Evolutionary conservation across 2,329 filamentous ascomycete genomes (phyloP).

Genomic region (Raffaelea albimanens): DNA sequence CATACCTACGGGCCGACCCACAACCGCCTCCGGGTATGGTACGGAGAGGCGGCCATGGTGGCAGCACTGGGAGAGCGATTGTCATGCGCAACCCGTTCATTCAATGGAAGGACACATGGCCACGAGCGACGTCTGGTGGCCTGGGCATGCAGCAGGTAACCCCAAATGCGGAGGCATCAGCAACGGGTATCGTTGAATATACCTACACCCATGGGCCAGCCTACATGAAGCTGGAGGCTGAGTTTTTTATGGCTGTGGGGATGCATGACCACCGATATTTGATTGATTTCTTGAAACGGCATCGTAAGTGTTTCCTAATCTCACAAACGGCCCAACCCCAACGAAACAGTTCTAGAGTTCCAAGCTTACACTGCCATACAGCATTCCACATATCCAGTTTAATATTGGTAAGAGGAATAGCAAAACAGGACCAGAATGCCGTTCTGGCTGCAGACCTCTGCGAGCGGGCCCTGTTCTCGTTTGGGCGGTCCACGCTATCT

Average conservation of each 20-base stretch:
- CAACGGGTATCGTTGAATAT: conserved; percentile 56
- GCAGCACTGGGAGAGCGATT: neutral
- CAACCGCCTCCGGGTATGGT: conserved; percentile 5
- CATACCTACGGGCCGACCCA: conserved; percentile 29
- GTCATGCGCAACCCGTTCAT: conserved; percentile 73
- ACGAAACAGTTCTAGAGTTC: too few species aligned
- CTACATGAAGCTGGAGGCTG: conserved; percentile 66
- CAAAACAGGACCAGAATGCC: conserved; percentile 80
- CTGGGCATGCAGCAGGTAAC: conserved; percentile 55
- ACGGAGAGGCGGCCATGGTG: conserved; percentile 1
- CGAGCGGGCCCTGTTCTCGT: conserved; percentile 84
- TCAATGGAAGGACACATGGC: conserved; percentile 82
- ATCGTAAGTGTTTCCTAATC: conserved; percentile 36
- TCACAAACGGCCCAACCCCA: too few species aligned
- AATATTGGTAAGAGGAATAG: conserved; percentile 87
- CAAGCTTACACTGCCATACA: conserved; percentile 15
- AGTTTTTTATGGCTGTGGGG: conserved; percentile 74
- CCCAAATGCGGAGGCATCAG: conserved; percentile 3
- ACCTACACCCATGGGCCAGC: conserved; percentile 62
- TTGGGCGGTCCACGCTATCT: conserved; percentile 80
- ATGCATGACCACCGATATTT: conserved; percentile 76
- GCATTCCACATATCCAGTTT: conserved; percentile 88
- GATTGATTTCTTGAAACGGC: conserved; percentile 61
- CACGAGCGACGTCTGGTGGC: conserved; percentile 66
- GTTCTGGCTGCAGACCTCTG: conserved; percentile 78